These are phyloP conservation scores for Tetrapisispora nanseiensis DNA, from an alignment of 805 yeast species.

Conservation along the genomic window DNA sequence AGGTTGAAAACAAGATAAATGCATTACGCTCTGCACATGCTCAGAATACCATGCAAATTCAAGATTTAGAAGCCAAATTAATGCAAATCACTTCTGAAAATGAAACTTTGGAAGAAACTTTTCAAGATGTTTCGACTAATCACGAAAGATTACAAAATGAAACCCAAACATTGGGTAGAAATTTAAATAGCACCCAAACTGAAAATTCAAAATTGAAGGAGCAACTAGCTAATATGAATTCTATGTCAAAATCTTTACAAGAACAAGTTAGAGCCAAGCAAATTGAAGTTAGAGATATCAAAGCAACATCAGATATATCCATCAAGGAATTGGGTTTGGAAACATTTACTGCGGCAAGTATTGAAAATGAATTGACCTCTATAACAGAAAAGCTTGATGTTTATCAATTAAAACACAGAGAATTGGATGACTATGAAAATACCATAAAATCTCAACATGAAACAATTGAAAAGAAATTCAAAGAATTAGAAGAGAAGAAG, in stretches of 20 bases:
- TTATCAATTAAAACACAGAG: slow-evolving; percentile 25
- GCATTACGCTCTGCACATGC: slow-evolving; percentile 64
- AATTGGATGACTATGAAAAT: slow-evolving; percentile 33
- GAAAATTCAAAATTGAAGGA: slow-evolving; percentile 59
- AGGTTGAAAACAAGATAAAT: slow-evolving; percentile 61
- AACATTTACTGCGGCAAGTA: slow-evolving; percentile 38
- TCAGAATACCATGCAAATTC: slow-evolving; percentile 65
- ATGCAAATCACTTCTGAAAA: slow-evolving; percentile 54
- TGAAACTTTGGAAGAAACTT: slow-evolving; percentile 59
- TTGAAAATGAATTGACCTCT: slow-evolving; percentile 35
- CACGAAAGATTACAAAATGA: slow-evolving; percentile 60
- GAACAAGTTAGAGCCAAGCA: slow-evolving; percentile 44
- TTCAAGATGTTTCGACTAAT: slow-evolving; percentile 70
- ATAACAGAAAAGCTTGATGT: slow-evolving; percentile 22
- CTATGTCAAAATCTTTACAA: slow-evolving; percentile 52
- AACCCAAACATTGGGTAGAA: slow-evolving; percentile 48
- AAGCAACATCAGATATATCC: slow-evolving; percentile 54
- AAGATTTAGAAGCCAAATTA: slow-evolving; percentile 57
- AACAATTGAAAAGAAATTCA: slow-evolving; percentile 24
- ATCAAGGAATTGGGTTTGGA: slow-evolving; percentile 60
- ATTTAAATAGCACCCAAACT: slow-evolving; percentile 58
- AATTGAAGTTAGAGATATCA: slow-evolving; percentile 49
- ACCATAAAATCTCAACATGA: slow-evolving; percentile 30
- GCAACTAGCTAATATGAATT: slow-evolving; percentile 53
- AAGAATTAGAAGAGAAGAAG: slow-evolving; percentile 30